Base-by-base conservation (phyloP, 1,284 basidiomycete genomes). In the Ceratobasidium papillatum region DNA sequence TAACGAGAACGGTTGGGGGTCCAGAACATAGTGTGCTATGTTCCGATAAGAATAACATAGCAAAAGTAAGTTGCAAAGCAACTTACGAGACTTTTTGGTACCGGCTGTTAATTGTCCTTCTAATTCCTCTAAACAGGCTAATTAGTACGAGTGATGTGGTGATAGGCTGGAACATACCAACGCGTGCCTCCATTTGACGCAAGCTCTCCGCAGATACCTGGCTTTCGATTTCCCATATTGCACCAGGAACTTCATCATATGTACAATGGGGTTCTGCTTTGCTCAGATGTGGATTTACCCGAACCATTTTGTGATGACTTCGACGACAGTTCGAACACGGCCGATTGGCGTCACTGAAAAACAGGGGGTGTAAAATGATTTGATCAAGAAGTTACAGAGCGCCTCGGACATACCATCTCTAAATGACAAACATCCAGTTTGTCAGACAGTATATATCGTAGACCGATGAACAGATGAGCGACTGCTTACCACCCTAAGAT, bases 281-380 rank as follows among this genome's bases (percentile, higher is more conserved):
- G 41, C 68, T 61, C 4, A 71, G 36, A 49, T 71, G 41, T n/a
- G 68, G 68, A 30, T 71, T 58, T 22, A 71, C 56, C 19, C 68
- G 68, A 36, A 71, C 27, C 43, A 47, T 71, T 41, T 71, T 71
- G 25, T 71, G 47, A 32, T 71, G 56, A 12, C 52, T 71, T 32
- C 68, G 68, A 22, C 30, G 36, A 45, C 68, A 71, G 22, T 59
- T 71, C 4, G 56, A 61, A 32, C 68, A 71, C 9, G 68, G 68
- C 5, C 68, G 68, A 32, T 71, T 22, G 14, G 68, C 54, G 34
- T 71, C 68, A 27, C 68, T 71, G 1, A 12, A 41, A 61, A 47
- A 7, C n/a, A 32, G n/a, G 27, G 27, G 3, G 11, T 38, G 17
- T 47, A 25, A 47, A 32, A 32, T 11, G 22, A 12, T 8, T 5